Percentiles rank a stretch among this genome's conserved stretches.
These are phyloP conservation scores for Mucor mucedo DNA, from an alignment of 371 early-diverging fungal genomes.

Conservation along the genomic window DNA sequence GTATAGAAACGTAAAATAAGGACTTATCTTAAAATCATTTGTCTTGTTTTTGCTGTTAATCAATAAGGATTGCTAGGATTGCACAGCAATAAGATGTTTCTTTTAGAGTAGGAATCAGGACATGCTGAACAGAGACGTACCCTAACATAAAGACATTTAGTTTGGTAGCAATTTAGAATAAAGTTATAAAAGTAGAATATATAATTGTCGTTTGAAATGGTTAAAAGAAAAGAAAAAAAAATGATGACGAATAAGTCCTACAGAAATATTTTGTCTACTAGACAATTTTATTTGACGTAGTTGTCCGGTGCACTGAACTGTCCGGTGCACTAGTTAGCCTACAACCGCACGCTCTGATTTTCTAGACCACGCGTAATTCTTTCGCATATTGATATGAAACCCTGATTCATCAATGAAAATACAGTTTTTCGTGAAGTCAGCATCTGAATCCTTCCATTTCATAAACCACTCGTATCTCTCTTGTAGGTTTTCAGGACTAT, in stretches of 20 bases:
- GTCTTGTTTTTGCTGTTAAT: slow-evolving; percentile 20
- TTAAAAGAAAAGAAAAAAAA: slow-evolving; percentile 9
- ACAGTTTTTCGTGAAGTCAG: too few relatives aligned
- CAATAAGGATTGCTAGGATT: slow-evolving; percentile 16
- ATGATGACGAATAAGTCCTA: slow-evolving; percentile 8
- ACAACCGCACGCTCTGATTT: too few relatives aligned
- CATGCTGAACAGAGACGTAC: slow-evolving; percentile 19
- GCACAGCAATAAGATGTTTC: slow-evolving; percentile 22
- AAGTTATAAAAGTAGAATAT: slow-evolving; percentile 22
- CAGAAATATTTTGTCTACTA: too few relatives aligned
- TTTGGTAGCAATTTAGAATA: slow-evolving; percentile 29
- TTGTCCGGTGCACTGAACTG: too few relatives aligned
- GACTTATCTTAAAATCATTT: slow-evolving; percentile 16
- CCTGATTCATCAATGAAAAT: too few relatives aligned
- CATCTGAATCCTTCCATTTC: too few relatives aligned
- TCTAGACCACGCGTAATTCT: too few relatives aligned
- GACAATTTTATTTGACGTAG: too few relatives aligned
- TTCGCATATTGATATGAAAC: too few relatives aligned
- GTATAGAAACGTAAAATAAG: slow-evolving; percentile 19
- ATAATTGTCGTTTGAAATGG: slow-evolving; percentile 17
- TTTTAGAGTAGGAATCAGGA: slow-evolving; percentile 21
- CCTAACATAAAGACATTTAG: slow-evolving; percentile 70
- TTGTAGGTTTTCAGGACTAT: too few relatives aligned
- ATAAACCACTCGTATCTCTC: too few relatives aligned
- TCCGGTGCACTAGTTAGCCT: too few relatives aligned